phyloP scores from a whole-genome alignment of 106 monocot species.

The Dendrobium catenatum region DNA sequence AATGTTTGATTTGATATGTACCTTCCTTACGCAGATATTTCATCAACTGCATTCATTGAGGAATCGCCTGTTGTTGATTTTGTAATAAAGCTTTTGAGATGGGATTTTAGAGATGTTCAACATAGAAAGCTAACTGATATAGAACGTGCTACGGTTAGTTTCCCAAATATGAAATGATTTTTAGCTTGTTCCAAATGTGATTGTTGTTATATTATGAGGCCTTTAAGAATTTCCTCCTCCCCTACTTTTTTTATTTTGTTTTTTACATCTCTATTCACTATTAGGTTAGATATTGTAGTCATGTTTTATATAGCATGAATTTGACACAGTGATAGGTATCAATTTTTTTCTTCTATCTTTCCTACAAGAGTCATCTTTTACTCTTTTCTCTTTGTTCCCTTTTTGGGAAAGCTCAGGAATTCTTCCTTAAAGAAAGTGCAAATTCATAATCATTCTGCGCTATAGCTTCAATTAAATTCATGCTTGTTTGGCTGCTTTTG shows the following conservation, averaged over 20 bases:
- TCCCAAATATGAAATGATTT: neutral
- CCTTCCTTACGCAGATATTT: constrained; percentile 66
- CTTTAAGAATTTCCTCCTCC: no score
- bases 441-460: neutral
- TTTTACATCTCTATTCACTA: no score
- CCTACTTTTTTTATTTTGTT: no score
- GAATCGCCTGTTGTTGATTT: constrained; percentile 81
- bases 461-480: neutral
- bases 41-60: constrained; percentile 87
- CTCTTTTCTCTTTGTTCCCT: neutral
- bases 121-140: constrained; percentile 59
- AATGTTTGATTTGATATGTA: neutral
- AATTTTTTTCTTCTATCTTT: no score
- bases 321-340: no score
- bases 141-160: constrained; percentile 76
- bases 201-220: neutral
- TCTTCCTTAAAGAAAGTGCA: neutral
- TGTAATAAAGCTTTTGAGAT: constrained; percentile 59
- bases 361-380: no score
- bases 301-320: no score
- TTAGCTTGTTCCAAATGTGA: neutral
- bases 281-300: no score
- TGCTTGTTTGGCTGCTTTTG: neutral
- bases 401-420: neutral
- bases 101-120: constrained; percentile 18